Evolutionary conservation across 129 eudicot species (phyloP).

Genomic region (Gnaphalium uliginosum): DNA sequence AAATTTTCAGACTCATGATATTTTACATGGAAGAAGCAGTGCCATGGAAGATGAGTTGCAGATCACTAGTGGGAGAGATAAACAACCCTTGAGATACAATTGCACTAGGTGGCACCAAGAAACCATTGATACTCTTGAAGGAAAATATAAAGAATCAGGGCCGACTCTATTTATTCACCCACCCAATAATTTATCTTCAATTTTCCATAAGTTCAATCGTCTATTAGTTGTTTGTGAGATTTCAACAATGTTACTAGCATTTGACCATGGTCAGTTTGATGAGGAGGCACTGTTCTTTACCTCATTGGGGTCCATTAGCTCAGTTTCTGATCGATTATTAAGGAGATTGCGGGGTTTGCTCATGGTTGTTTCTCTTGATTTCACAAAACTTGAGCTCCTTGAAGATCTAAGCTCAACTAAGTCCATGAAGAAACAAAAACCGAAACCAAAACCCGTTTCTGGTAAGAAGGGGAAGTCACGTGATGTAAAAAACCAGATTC

Average conservation of each 20-base stretch:
- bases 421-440: conserved; percentile 48
- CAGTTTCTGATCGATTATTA: conserved; percentile 60
- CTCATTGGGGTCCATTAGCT: conserved; percentile 60
- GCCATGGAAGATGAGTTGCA: conserved; percentile 46
- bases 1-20: conserved; percentile 65
- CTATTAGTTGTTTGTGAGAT: conserved; percentile 67
- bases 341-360: conserved; percentile 78
- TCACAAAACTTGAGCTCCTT: conserved; percentile 77
- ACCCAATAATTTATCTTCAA: conserved; percentile 35
- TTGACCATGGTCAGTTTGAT: conserved; percentile 43
- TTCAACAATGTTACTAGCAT: conserved; percentile 42
- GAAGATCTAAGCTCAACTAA: conserved; percentile 50
- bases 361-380: conserved; percentile 89
- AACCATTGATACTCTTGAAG: conserved; percentile 24
- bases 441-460: conserved; percentile 55
- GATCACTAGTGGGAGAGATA: conserved; percentile 27
- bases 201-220: conserved; percentile 38
- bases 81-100: conserved; percentile 29
- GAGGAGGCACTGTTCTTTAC: conserved; percentile 64
- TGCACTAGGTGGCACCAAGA: conserved; percentile 29
- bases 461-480: conserved; percentile 69
- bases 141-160: conserved; percentile 38
- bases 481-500: conserved; percentile 46
- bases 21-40: conserved; percentile 43
- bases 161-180: conserved; percentile 22